Evolutionary conservation across 768 basidiomycete species (phyloP), one percentile per base, ranked within the genome.

Genomic region (Lentinus brumalis): DNA sequence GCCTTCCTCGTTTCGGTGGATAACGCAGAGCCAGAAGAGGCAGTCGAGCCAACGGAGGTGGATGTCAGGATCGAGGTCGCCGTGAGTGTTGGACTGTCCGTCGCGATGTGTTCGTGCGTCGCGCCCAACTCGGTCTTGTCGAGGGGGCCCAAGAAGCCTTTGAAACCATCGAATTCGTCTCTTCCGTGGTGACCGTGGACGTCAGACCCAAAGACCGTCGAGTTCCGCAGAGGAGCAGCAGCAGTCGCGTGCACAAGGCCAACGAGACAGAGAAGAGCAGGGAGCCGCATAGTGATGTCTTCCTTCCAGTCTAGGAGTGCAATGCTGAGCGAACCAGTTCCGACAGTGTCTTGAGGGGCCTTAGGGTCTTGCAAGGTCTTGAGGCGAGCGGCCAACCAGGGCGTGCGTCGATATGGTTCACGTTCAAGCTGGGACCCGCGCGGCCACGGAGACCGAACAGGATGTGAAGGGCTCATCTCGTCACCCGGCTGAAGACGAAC

Each of bases 331-430:
- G 7, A 2, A 35, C 35, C 35, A 11, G 35, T n/a, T 30, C n/a
- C 38, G 38, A 21, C n/a, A 12, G 16, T 14, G 26, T 53, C 51
- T 16, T n/a, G 18, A 53, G 55, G 31, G 15, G 47, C 31, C 47
- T 47, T 4, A 54, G 26, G 6, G 5, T 14, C 30, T 16, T 38
- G 2, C 10, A 14, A 30, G 21, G 16, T 38, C 31, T 30, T 30
- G 58, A 57, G 39, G 29, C 11, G 32, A 39, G 10, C 7, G 52
- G 59, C 59, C 59, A 50, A 21, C 59, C 59, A 55, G 59, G 59
- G 59, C 59, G 46, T 42, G 55, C 40, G 45, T 16, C 18, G 45
- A 11, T 42, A 35, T 50, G 46, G 59, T 60, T 60, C 44, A 49
- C 58, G 54, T 60, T 46, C 47, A 50, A 42, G 26, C 45, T 47